Conservation (phyloP, 495 filamentous ascomycete species). For the Aspergillus sclerotioniger region DNA sequence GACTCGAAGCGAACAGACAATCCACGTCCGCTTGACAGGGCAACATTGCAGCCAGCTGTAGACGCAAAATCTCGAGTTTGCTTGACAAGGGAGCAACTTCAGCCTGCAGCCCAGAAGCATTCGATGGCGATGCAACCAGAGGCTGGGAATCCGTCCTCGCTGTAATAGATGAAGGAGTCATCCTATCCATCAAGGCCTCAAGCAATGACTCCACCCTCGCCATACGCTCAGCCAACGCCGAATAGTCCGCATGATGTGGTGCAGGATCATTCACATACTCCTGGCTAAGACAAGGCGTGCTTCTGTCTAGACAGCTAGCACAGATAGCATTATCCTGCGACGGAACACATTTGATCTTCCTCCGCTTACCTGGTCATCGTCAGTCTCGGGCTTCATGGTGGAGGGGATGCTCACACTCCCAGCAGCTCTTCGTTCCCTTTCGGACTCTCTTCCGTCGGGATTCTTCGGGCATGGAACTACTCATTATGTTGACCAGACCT, state of each 20-base stretch:
- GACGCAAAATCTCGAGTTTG: constrained; percentile 9
- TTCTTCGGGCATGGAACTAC: too few species aligned
- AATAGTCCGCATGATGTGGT: background rate
- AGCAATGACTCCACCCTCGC: background rate
- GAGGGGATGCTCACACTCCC: constrained; percentile 12
- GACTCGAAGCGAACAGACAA: constrained; percentile 9
- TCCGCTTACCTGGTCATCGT: constrained; percentile 4
- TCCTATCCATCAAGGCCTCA: background rate
- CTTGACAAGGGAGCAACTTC: background rate
- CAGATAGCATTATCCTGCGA: constrained; percentile 10
- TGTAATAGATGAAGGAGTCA: background rate
- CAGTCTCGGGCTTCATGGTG: background rate
- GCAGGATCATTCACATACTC: constrained; percentile 17
- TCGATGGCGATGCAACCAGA: background rate
- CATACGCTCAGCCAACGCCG: background rate
- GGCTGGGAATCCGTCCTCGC: background rate
- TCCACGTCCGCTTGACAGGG: constrained; percentile 15
- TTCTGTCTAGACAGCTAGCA: constrained; percentile 14
- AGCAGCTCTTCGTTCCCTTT: constrained; percentile 23
- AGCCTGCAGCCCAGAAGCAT: background rate
- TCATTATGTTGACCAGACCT: too few species aligned
- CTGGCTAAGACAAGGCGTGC: constrained; percentile 15
- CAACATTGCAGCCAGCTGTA: constrained; percentile 12
- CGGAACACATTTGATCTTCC: constrained; percentile 22
- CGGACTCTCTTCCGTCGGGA: too few species aligned